Base-by-base conservation (phyloP, 108 stramenopile genomes). In the Cyclotella distinguenda region DNA sequence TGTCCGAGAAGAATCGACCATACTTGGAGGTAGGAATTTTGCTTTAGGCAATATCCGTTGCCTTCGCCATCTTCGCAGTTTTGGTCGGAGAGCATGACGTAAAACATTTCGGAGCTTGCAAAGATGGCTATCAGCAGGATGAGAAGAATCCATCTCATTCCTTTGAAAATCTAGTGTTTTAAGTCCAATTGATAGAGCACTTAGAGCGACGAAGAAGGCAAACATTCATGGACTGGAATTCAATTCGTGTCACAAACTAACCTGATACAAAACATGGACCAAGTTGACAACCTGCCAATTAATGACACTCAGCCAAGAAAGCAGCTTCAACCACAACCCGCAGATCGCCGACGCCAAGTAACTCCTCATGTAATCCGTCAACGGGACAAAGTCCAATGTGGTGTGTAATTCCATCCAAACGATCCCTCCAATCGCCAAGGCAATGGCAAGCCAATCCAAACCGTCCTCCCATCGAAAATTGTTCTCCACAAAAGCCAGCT, bases 221-320 rank as follows among this genome's bases (percentile, higher is more conserved):
- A n/a, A n/a, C 35, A 18, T 45, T 67, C 55, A 25, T 15, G 4
- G 18, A 26, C 13, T 44, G 0, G 15, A 59, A 26, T 4, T 21
- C 34, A 13, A 6, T 16, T 31, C 30, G 12, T 19, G 52, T 45
- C 25, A 44, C 1, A 18, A 23, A 57, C 76, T 72, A 30, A 72
- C 76, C 66, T 78, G 71, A 45, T 61, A 54, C 15, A 78, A 26
- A 22, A 78, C 38, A n/a, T 61, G 50, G 18, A 78, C 72, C 67
- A 74, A 74, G 34, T 74, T 78, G 16, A 74, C 36, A n/a, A 78
- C 72, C 53, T 78, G 77, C 77, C 72, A 73, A 69, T 78, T 78
- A 46, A 78, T 74, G 27, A 73, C 72, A 45, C 77, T 74, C 77
- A 78, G 40, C 72, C 72, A 78, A 32, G 72, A 74, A 12, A 68